Evolutionary conservation across 345 rosid genomes (phyloP).

Genomic region (Eutrema heterophyllum): DNA sequence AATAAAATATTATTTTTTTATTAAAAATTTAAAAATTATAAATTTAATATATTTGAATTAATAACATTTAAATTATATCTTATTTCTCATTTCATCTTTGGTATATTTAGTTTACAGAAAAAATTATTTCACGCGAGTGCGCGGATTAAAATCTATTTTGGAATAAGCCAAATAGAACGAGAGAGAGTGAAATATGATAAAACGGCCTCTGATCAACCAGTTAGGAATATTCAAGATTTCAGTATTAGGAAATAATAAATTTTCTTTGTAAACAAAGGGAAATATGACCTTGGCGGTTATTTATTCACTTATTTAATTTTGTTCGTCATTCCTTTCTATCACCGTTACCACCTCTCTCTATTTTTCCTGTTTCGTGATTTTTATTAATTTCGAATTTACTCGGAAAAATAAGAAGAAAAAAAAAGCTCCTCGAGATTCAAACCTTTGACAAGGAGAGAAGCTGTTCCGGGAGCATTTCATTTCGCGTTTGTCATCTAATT

Average conservation of each 20-base stretch:
- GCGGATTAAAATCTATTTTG: too few species aligned
- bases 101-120: too few species aligned
- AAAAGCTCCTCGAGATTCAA: constrained; percentile 18
- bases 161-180: too few species aligned
- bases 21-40: too few species aligned
- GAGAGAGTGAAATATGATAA: not conserved
- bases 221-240: too few species aligned
- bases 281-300: constrained; percentile 12
- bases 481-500: constrained; percentile 20
- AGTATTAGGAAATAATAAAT: not conserved
- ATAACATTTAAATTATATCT: too few species aligned
- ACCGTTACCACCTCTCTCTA: constrained; percentile 14
- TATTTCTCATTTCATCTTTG: too few species aligned
- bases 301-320: not conserved
- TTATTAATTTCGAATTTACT: not conserved
- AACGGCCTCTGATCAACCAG: not conserved
- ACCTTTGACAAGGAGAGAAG: constrained; percentile 9
- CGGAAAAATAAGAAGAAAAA: too few species aligned
- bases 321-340: not conserved
- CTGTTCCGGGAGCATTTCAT: not conserved
- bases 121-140: too few species aligned
- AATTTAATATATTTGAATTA: too few species aligned
- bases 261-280: not conserved
- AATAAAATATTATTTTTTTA: too few species aligned
- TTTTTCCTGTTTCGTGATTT: not conserved